These are phyloP conservation scores for Moesziomyces sp. DNA, from an alignment of 1,284 basidiomycete species.

Conservation along the genomic window DNA sequence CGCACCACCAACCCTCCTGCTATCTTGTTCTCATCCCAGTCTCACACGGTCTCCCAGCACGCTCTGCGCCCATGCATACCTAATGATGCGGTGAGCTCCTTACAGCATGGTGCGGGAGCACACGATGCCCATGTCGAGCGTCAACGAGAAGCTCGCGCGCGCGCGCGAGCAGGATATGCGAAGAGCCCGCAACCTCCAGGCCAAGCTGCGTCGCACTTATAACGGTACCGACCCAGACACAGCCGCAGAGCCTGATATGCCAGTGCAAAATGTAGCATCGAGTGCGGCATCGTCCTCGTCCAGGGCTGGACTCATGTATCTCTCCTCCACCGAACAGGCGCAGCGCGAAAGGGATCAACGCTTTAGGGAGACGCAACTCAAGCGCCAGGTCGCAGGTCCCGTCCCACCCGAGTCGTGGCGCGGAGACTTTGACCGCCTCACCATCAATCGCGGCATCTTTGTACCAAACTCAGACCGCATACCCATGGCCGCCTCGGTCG, in stretches of 20 bases:
- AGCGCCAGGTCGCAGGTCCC: slow-evolving; percentile 45
- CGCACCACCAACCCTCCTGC: no score
- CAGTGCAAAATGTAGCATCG: neutral
- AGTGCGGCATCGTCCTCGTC: slow-evolving; percentile 13
- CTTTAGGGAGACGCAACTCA: slow-evolving; percentile 18
- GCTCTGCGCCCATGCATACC: no score
- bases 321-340: slow-evolving; percentile 26
- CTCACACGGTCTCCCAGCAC: no score
- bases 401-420: slow-evolving; percentile 48
- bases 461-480: neutral
- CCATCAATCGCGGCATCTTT: slow-evolving; percentile 11
- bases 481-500: neutral
- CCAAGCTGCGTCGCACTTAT: slow-evolving; percentile 12
- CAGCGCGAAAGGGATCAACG: slow-evolving; percentile 28
- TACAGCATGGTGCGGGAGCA: slow-evolving; percentile 4
- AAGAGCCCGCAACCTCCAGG: slow-evolving; percentile 29
- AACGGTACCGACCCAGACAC: neutral
- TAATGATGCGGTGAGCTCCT: no score
- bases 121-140: slow-evolving; percentile 21
- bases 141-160: slow-evolving; percentile 37
- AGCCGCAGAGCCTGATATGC: neutral
- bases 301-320: slow-evolving; percentile 33
- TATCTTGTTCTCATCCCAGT: no score
- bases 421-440: slow-evolving; percentile 40
- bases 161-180: slow-evolving; percentile 37